Conservation (phyloP, 176 grass and related monocot genomes). For the Olyra latifolia region DNA sequence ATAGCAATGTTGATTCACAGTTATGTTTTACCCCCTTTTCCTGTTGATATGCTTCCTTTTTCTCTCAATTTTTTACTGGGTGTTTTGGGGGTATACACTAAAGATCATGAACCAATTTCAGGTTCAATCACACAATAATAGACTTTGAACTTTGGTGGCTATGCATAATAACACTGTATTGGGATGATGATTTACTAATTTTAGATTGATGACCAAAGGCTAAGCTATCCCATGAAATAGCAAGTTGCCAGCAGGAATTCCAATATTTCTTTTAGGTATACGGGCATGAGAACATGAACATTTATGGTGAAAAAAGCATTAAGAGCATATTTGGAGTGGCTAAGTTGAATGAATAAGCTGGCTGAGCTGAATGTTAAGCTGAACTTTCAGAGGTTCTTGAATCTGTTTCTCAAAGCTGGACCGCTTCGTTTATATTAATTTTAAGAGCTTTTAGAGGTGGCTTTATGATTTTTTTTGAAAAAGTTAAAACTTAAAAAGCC, state of each 20-base stretch:
- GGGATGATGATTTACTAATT: slow-evolving; percentile 1
- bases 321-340: no score
- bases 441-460: no score
- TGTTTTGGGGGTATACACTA: neutral
- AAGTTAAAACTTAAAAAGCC: no score
- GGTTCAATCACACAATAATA: neutral
- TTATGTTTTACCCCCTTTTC: neutral
- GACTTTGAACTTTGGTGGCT: neutral
- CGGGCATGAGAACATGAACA: no score
- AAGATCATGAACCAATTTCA: neutral
- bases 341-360: no score
- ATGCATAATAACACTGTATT: neutral
- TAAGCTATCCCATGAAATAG: neutral
- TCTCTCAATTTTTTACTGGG: neutral
- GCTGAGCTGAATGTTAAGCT: no score
- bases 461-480: no score
- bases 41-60: neutral
- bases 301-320: no score
- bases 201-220: neutral
- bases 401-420: no score
- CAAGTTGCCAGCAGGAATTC: neutral
- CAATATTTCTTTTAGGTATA: neutral
- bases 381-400: no score
- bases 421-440: no score
- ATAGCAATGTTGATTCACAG: neutral